Conservation (phyloP, 441 rosid species). For the Mallotus japonicus region DNA sequence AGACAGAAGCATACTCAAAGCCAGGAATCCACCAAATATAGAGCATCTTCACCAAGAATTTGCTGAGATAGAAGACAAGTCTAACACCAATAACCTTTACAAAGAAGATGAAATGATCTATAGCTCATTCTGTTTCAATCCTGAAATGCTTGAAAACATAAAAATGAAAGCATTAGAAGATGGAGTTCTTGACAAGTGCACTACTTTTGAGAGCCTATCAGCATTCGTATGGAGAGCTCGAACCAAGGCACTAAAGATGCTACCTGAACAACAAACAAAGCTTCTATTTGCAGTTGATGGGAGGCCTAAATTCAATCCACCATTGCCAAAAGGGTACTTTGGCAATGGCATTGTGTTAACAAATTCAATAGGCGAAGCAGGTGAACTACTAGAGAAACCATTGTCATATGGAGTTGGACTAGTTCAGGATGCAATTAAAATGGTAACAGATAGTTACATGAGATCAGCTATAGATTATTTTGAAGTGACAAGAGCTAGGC, state of each 20-base stretch:
- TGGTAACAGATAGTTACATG: constrained; percentile 73
- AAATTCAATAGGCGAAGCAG: constrained; percentile 53
- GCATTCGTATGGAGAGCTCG: constrained; percentile 83
- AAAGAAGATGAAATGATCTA: constrained; percentile 54
- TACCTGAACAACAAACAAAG: constrained; percentile 62
- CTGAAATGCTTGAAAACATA: constrained; percentile 56
- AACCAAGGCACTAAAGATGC: constrained; percentile 61
- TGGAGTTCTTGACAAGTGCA: constrained; percentile 51
- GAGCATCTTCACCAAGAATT: constrained; percentile 70
- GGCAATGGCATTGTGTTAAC: constrained; percentile 81
- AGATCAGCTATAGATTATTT: constrained; percentile 88
- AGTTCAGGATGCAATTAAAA: constrained; percentile 64
- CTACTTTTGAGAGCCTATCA: constrained; percentile 69
- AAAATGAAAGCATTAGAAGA: constrained; percentile 56
- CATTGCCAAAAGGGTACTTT: constrained; percentile 74
- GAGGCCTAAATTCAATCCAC: constrained; percentile 62
- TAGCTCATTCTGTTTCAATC: constrained; percentile 68
- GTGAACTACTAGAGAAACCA: constrained; percentile 58
- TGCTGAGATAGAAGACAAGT: constrained; percentile 69
- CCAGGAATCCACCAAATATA: constrained; percentile 56
- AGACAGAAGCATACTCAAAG: constrained; percentile 58
- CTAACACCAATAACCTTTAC: constrained; percentile 48
- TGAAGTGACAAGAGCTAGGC: constrained; percentile 75
- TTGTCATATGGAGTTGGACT: constrained; percentile 53
- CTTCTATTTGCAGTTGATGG: constrained; percentile 83